Evolutionary conservation across 805 yeast species (phyloP).

Genomic region (Zygotorulaspora danielsina): DNA sequence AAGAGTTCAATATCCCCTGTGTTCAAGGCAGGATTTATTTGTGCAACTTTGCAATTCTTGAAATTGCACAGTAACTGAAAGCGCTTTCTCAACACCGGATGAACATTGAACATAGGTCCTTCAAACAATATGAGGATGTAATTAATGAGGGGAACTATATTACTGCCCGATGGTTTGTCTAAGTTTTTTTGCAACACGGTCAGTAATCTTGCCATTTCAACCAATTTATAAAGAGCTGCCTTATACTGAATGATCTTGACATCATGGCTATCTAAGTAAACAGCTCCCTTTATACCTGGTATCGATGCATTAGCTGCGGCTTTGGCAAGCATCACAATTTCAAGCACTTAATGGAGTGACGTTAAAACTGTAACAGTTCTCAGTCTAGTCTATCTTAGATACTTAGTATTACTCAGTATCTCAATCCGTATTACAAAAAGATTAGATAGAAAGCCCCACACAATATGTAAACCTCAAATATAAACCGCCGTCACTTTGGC

Average conservation of each 20-base stretch:
- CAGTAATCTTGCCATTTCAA: slow-evolving; percentile 37
- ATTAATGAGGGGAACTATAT: slow-evolving; percentile 36
- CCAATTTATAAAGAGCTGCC: slow-evolving; percentile 48
- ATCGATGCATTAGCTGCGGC: slow-evolving; percentile 38
- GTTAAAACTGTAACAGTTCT: too few relatives aligned
- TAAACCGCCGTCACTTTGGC: too few relatives aligned
- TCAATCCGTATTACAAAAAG: too few relatives aligned
- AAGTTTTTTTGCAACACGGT: slow-evolving; percentile 28
- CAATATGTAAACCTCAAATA: too few relatives aligned
- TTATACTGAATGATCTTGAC: slow-evolving; percentile 56
- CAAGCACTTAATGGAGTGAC: background rate
- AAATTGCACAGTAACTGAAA: slow-evolving; percentile 35
- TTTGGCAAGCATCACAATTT: slow-evolving; percentile 27
- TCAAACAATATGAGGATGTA: slow-evolving; percentile 36
- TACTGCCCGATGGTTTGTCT: slow-evolving; percentile 20
- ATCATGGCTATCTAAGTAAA: slow-evolving; percentile 46
- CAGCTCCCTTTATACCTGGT: slow-evolving; percentile 33
- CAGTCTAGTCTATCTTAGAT: too few relatives aligned
- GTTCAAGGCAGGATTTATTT: slow-evolving; percentile 19
- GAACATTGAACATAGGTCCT: slow-evolving; percentile 42
- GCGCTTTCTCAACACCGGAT: slow-evolving; percentile 39
- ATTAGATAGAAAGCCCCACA: too few relatives aligned
- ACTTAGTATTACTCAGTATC: background rate
- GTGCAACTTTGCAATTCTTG: slow-evolving; percentile 26
- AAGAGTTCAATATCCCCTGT: slow-evolving; percentile 22